A percentile compares a stretch with the other conserved stretches of the same genome.
These are phyloP conservation scores for Caulochytrium protostelioides DNA, from an alignment of 371 early-diverging fungal species.

Conservation along the genomic window DNA sequence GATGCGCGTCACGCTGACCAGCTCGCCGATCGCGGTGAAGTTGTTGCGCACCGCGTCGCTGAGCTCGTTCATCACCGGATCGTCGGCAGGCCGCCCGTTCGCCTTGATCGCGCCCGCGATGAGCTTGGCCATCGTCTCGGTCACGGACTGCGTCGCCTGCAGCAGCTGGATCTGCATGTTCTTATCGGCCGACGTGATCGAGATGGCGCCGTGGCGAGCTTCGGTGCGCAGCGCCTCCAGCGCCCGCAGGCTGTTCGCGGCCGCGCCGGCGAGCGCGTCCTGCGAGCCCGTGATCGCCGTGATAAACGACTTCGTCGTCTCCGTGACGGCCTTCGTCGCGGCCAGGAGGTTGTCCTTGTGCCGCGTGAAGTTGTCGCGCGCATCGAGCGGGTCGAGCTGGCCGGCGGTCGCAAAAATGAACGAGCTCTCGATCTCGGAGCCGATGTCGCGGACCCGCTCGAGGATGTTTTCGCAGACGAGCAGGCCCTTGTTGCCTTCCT, in stretches of 20 bases:
- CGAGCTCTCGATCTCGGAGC: conserved; percentile 17
- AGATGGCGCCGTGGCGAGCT: conserved; percentile 11
- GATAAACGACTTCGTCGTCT: conserved; percentile 13
- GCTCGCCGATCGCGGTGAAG: conserved; percentile 11
- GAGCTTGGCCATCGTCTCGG: conserved; percentile 12
- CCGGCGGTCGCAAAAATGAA: conserved; percentile 24
- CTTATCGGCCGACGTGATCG: conserved; percentile 22
- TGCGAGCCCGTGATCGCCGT: conserved; percentile 10
- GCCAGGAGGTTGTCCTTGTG: conserved; percentile 16
- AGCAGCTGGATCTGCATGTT: conserved; percentile 25
- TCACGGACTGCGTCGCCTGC: conserved; percentile 9
- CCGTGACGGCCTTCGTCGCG: conserved; percentile 14
- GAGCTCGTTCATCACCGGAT: conserved; percentile 8
- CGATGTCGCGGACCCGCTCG: conserved; percentile 5
- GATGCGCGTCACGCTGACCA: conserved; percentile 12
- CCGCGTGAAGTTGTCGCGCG: conserved; percentile 12
- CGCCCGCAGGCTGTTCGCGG: conserved; percentile 4
- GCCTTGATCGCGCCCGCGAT: conserved; percentile 10
- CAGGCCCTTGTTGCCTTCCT: conserved; percentile 17
- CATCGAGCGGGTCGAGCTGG: conserved; percentile 20
- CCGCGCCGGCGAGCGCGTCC: conserved; percentile 10
- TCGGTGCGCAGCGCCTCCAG: conserved; percentile 10
- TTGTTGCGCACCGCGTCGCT: conserved; percentile 10
- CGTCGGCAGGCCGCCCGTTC: conserved; percentile 7
- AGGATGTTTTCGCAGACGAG: conserved; percentile 11